Evolutionary conservation across 805 yeast species (phyloP), one percentile per base, ranked within the genome.

Genomic region (Saturnispora serradocipensis): DNA sequence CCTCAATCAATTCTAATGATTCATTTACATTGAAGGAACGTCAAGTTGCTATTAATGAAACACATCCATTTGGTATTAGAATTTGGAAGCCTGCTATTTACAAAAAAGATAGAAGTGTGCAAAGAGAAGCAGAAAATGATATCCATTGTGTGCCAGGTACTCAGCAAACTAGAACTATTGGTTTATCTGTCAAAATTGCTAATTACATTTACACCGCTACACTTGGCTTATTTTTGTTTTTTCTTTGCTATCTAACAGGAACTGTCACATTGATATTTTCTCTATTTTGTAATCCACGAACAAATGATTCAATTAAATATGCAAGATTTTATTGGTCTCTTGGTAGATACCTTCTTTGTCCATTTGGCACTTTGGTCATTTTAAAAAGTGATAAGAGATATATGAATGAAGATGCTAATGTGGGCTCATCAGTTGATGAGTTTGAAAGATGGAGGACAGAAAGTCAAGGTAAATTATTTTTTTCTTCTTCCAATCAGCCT

Each of bases 31-130:
- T 91, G 50, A 75, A 93, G 54, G 96, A 90, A 59, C 81, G 97
- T 57, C 99, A 93, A 67, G 90, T 87, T 59, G 99, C 99, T 15
- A 93, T 93, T 64, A 93, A 93, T 64, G 82, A 86, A 49, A 89
- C 97, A 4, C 99, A 93, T 72, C 99, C 99, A 0, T 93, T 93
- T 62, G 99, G 99, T 75, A 91, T 93, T 45, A 84, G 96, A 66
- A 88, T 93, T 60, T 93, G 99, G 99, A 93, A 93, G 63, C 99
- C 99, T 1, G 97, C 98, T 2, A 72, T 93, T 51, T 93, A 93
- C 69, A 93, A 93, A 66, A 93, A 93, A 67, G 77, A 78, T 53
- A 81, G 99, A 61, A 87, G 97, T 4, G 97, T 93, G 32, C 93
- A 93, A 58, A 75, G 82, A 40, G 83, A 88, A 53, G 97, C 98